phyloP scores from a whole-genome alignment of 257 asterid genomes.

The Ballota nigra region DNA sequence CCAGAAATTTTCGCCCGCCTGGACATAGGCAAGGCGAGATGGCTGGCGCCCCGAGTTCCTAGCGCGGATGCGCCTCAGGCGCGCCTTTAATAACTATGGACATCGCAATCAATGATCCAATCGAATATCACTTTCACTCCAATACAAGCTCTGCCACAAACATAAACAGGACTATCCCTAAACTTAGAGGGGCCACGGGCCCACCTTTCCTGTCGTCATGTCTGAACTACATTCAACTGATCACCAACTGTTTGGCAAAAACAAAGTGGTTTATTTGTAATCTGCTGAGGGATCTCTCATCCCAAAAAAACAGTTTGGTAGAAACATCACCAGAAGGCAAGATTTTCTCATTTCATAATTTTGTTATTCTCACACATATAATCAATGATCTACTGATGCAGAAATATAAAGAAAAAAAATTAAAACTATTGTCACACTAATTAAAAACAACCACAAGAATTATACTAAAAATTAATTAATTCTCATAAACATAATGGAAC shows the following conservation, averaged over 20 bases:
- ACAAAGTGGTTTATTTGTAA: too few species aligned
- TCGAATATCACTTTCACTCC: background rate
- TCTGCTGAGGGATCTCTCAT: too few species aligned
- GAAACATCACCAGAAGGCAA: too few species aligned
- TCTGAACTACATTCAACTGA: background rate
- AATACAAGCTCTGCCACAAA: background rate
- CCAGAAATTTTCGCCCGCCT: too few species aligned
- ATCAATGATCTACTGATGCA: constrained; percentile 9
- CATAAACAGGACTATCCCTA: background rate
- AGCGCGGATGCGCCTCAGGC: too few species aligned
- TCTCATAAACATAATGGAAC: background rate
- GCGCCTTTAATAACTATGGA: too few species aligned
- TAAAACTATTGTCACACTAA: background rate
- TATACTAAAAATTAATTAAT: background rate
- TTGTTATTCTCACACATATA: background rate
- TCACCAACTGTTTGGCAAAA: too few species aligned
- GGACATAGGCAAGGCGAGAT: too few species aligned
- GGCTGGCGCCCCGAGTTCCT: too few species aligned
- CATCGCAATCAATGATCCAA: background rate
- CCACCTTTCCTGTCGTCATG: background rate
- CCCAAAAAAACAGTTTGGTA: too few species aligned
- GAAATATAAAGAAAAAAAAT: background rate
- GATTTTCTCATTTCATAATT: too few species aligned
- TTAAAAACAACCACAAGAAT: background rate
- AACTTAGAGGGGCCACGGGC: background rate